Evolutionary conservation across 148 eudicot genomes (phyloP), one percentile per base, ranked within the genome.

Genomic region (Amaranthus palmeri): DNA sequence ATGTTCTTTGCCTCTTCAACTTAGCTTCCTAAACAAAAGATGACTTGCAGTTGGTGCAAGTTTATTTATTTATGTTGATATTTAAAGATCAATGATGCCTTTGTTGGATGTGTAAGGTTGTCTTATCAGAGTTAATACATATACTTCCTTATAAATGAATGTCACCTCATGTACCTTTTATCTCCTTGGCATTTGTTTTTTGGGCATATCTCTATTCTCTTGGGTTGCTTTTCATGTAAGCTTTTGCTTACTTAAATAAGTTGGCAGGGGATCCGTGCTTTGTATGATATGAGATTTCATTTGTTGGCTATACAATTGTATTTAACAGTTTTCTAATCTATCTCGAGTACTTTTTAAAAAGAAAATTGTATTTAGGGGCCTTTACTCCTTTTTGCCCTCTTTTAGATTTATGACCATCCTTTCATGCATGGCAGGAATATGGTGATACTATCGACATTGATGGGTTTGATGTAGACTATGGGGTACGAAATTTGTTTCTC

Each of bases 381-480:
- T 25, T 25, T 25, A 25, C 36, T 25, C 36, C 36, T 25, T 25
- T 25, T 25, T 25, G 36, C 13, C 13, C 51, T 3, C 7, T 68
- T 14, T 56, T 4, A 50, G 49, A 62, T 73, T 56, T 54, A 43
- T 60, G 67, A 58, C 49, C 57, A 57, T 45, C 15, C 17, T 13
- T 67, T 80, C 56, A 52, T 47, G 14, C 5, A 46, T 72, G 67
- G 48, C 86, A 93, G 97, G 93, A 86, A 69, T 93, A 91, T 77
- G 98, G 97, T 6, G 98, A 93, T 54, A 83, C 68, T 45, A 61
- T 89, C 61, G 90, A 93, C 43, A 75, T 88, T 52, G 98, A 91
- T 85, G 97, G 93, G 74, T 91, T 83, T 78, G 98, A 93, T 63
- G 86, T 93, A 68, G 98, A 93, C 75, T 93, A 89, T 78, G 98